These are phyloP conservation scores for Trichoderma asperelloides DNA, from an alignment of 495 filamentous ascomycete genomes.

Conservation along the genomic window DNA sequence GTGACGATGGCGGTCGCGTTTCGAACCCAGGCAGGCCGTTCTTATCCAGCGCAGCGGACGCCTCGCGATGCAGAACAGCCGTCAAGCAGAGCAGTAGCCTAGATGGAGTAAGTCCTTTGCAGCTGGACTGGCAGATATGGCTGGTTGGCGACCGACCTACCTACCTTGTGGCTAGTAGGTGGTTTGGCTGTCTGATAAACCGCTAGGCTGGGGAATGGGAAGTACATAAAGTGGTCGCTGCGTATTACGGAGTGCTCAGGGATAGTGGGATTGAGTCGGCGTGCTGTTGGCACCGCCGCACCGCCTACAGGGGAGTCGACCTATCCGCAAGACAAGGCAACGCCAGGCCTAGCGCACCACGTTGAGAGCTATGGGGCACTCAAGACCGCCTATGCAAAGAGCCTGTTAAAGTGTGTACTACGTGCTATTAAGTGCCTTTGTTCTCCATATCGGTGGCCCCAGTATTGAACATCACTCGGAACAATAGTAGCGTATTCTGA, in stretches of 20 bases:
- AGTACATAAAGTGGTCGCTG: neutral
- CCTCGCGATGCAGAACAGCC: neutral
- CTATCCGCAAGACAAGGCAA: neutral
- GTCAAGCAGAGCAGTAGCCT: neutral
- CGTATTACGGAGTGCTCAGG: neutral
- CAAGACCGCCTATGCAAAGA: neutral
- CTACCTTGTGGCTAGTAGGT: neutral
- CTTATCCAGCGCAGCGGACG: neutral
- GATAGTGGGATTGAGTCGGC: neutral
- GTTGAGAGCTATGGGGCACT: neutral
- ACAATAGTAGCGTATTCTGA: too few relatives aligned
- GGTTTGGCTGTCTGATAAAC: neutral
- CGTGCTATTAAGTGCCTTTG: neutral
- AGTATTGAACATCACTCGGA: too few relatives aligned
- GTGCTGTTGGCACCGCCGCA: neutral
- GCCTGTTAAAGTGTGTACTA: neutral
- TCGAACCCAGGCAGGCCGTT: neutral
- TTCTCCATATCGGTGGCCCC: neutral
- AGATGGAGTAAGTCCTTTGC: neutral
- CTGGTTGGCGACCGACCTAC: neutral
- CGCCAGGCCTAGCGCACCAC: neutral
- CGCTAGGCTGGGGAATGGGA: neutral
- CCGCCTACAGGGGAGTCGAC: slow-evolving; percentile 3
- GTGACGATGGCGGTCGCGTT: slow-evolving; percentile 3
- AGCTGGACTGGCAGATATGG: neutral